Conservation (phyloP, 441 rosid genomes). For the Gossypium trilobum region DNA sequence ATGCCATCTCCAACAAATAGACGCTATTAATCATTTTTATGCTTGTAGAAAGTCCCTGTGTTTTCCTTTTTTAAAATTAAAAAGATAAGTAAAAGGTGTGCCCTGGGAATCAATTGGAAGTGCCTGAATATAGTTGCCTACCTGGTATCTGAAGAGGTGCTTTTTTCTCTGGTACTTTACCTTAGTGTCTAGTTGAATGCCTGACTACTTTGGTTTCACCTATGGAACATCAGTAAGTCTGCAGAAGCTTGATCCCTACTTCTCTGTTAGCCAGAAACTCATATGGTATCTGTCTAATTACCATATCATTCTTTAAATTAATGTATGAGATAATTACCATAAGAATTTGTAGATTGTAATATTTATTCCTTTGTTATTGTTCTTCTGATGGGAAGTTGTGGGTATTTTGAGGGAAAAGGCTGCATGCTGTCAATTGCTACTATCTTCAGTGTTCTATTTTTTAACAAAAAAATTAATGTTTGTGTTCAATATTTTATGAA, state of each 20-base stretch:
- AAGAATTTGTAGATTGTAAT: not conserved
- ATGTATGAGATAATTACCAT: not conserved
- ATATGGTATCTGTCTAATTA: not conserved
- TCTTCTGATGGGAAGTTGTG: not conserved
- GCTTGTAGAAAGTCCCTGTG: not conserved
- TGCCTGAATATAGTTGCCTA: not conserved
- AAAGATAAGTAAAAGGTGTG: not conserved
- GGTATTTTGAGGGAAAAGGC: not conserved
- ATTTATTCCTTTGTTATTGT: not conserved
- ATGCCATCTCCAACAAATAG: not conserved
- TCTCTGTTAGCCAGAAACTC: not conserved
- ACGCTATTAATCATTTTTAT: not conserved
- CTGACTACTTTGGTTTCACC: not conserved
- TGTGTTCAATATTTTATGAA: not conserved
- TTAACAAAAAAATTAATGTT: not conserved
- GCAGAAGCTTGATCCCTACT: not conserved
- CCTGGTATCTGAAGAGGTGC: not conserved
- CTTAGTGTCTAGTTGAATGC: not conserved
- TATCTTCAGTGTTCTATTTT: not conserved
- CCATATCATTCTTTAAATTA: not conserved
- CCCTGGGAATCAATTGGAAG: not conserved
- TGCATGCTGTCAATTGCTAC: not conserved
- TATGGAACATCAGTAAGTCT: not conserved
- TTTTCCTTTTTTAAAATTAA: not conserved
- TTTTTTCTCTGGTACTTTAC: not conserved